phyloP scores from a whole-genome alignment of 352 stramenopile species.

The Phytophthora pistaciae region DNA sequence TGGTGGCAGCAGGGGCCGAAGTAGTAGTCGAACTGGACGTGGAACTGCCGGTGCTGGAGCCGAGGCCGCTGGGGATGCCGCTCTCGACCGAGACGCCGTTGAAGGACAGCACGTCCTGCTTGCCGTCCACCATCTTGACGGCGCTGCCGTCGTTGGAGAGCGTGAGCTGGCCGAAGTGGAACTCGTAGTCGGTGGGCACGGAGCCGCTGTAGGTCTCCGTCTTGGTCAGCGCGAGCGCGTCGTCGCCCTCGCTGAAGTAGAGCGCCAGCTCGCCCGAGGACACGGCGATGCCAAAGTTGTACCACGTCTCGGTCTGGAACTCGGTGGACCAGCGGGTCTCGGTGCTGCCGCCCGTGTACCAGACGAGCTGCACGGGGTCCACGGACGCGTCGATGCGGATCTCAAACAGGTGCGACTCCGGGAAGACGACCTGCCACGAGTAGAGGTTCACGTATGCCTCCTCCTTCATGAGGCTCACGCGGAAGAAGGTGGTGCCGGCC shows the following conservation, averaged over 20 bases:
- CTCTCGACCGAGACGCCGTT: slow-evolving; percentile 73
- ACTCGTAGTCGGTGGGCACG: slow-evolving; percentile 55
- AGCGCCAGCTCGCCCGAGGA: slow-evolving; percentile 45
- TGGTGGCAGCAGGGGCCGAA: slow-evolving; percentile 21
- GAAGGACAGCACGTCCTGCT: slow-evolving; percentile 70
- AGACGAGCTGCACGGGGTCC: slow-evolving; percentile 63
- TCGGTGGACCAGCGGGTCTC: slow-evolving; percentile 64
- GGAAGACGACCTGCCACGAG: slow-evolving; percentile 70
- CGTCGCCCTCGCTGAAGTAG: slow-evolving; percentile 65
- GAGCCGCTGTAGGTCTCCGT: slow-evolving; percentile 38
- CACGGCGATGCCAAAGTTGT: slow-evolving; percentile 75
- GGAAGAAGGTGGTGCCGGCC: slow-evolving; percentile 66
- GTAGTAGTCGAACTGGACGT: slow-evolving; percentile 20
- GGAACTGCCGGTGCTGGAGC: slow-evolving; percentile 23
- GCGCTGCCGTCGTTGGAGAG: slow-evolving; percentile 66
- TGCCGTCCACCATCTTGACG: slow-evolving; percentile 50
- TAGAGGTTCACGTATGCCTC: slow-evolving; percentile 48
- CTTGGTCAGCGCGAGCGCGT: slow-evolving; percentile 49
- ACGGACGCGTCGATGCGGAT: slow-evolving; percentile 65
- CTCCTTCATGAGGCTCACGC: slow-evolving; percentile 63
- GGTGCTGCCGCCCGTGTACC: slow-evolving; percentile 52
- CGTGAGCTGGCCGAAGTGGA: slow-evolving; percentile 75
- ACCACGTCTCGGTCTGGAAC: slow-evolving; percentile 65
- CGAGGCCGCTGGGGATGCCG: slow-evolving; percentile 40
- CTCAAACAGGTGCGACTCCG: slow-evolving; percentile 70